These are phyloP conservation scores for Ophiocytium majus DNA, from an alignment of 352 stramenopile species.

Conservation along the genomic window DNA sequence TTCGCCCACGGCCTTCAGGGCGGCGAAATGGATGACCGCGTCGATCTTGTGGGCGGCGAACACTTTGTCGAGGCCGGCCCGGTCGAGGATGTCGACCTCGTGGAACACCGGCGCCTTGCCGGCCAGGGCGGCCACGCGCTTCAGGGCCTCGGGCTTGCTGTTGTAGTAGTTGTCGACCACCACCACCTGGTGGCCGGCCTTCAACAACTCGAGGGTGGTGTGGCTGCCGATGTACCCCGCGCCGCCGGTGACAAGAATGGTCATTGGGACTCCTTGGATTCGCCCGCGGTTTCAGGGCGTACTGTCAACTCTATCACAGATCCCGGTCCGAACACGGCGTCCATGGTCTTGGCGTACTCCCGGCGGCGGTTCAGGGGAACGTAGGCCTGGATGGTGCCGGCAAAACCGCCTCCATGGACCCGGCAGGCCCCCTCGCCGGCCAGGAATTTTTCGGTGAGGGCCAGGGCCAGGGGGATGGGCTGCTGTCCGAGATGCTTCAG, in stretches of 20 bases:
- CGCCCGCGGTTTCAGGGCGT: too few relatives aligned
- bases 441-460: too few relatives aligned
- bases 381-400: too few relatives aligned
- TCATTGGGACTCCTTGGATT: too few relatives aligned
- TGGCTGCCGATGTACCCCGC: conserved; percentile 82
- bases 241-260: conserved; percentile 65
- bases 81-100: conserved; percentile 67
- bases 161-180: conserved; percentile 81
- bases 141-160: conserved; percentile 63
- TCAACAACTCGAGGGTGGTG: conserved; percentile 74
- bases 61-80: conserved; percentile 61
- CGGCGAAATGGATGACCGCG: conserved; percentile 76
- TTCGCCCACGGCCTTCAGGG: conserved; percentile 76
- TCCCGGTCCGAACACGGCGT: too few relatives aligned
- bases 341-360: too few relatives aligned
- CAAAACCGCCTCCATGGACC: too few relatives aligned
- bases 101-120: conserved; percentile 60
- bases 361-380: too few relatives aligned
- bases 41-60: conserved; percentile 72
- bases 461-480: too few relatives aligned
- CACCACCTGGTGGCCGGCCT: conserved; percentile 70
- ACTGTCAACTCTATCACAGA: too few relatives aligned
- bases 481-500: too few relatives aligned
- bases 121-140: conserved; percentile 65
- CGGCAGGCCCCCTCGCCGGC: too few relatives aligned